These are phyloP conservation scores for Lathyrus aphaca DNA, from an alignment of 306 rosid genomes.

Conservation along the genomic window DNA sequence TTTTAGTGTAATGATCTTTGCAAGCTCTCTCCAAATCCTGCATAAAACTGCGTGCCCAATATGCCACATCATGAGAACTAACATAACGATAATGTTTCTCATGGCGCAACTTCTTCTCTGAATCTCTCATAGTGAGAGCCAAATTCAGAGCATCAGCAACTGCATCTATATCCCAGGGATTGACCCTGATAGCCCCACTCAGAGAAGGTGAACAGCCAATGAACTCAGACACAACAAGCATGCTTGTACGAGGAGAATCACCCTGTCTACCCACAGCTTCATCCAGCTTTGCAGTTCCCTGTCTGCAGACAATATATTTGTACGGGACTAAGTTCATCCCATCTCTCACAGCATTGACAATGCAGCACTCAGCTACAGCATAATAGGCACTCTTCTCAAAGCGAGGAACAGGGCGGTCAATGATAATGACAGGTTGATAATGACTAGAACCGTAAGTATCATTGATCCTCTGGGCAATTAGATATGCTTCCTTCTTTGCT, in stretches of 20 bases:
- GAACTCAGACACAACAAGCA: conserved; percentile 91
- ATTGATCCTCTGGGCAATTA: conserved; percentile 67
- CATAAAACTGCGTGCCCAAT: conserved; percentile 85
- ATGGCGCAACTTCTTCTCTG: conserved; percentile 77
- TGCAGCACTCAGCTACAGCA: conserved; percentile 82
- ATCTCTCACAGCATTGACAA: conserved; percentile 86
- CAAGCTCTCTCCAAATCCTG: conserved; percentile 89
- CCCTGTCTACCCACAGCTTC: conserved; percentile 53
- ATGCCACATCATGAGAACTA: conserved; percentile 82
- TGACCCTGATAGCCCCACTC: conserved; percentile 91
- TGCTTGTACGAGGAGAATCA: conserved; percentile 60
- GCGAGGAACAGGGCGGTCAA: conserved; percentile 74
- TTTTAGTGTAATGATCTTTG: conserved; percentile 68
- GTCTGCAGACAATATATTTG: conserved; percentile 79
- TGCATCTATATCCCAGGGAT: conserved; percentile 86
- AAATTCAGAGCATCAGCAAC: conserved; percentile 72
- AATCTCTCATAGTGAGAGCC: conserved; percentile 64
- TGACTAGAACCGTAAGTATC: conserved; percentile 54
- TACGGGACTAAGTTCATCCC: conserved; percentile 92
- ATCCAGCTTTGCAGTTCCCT: conserved; percentile 62
- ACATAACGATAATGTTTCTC: conserved; percentile 82
- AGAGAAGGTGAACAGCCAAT: conserved; percentile 90
- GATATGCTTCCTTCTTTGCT: conserved; percentile 65
- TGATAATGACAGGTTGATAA: conserved; percentile 72
- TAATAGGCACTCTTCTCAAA: conserved; percentile 84